Base-by-base conservation (phyloP, 2,329 filamentous ascomycete species). In the Ophiocordyceps camponoti-leonardi region DNA sequence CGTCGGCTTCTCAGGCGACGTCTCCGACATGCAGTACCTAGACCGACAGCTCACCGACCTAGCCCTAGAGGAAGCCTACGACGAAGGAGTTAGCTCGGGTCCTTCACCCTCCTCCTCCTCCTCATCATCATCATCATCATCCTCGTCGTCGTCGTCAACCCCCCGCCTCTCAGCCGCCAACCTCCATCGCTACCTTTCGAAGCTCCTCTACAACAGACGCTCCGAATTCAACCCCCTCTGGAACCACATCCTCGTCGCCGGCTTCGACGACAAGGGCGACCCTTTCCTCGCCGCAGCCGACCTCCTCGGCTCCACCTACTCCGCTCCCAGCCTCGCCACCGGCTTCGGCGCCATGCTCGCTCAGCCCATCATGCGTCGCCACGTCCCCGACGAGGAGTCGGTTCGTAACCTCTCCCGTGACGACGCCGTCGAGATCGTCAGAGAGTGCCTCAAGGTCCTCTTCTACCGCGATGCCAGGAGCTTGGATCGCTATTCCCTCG, bases 1-100 rank as follows among this genome's bases (percentile, higher is more conserved):
- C 49, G 74, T 98, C 59, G 92, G 92, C 57, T 94, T 96, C 68
- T 86, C 87, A 63, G 92, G 92, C 63, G 92, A 98, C 69, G 82
- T 98, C 56, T 94, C 86, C 52, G 92, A 98, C 71, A 96, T 98
- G 92, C 92, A 98, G 72, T 93, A 93, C 71, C 79, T 98, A 54
- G 84, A 94, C 75, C 81, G 92, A 55, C 79, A 94, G 58, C 81
- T 98, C 55, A 81, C 76, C 59, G 83, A 85, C 51, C 82, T 96
- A 56, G 79, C 84, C 61, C 86, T 93, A 64, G 75, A 83, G 62
- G 88, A 96, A 72, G 83, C 86, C 61, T 96, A 98, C 72, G 74
- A 64, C 6, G 22, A 23, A 23, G 22, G 4, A 23, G 6, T 4
- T 6, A 23, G 22, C 22, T 23, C 22, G 6, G 22, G 22, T 6